Evolutionary conservation across 768 basidiomycete genomes (phyloP).

Genomic region (Boletus rufocinnamomeus): DNA sequence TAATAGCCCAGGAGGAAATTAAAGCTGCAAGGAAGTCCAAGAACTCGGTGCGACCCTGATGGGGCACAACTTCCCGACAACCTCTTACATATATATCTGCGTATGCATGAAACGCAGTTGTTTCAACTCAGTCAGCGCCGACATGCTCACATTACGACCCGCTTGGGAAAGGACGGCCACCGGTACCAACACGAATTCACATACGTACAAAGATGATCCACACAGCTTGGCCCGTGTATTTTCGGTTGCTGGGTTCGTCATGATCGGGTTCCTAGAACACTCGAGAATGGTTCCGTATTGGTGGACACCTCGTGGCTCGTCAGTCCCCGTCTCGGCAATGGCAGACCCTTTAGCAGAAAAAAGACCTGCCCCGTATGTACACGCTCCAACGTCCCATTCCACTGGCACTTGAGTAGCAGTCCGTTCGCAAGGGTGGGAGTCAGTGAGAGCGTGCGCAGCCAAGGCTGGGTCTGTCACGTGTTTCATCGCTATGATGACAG

Average conservation of each 20-base stretch:
- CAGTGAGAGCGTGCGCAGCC: neutral
- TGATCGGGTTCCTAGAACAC: neutral
- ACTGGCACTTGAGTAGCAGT: neutral
- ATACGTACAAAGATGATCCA: neutral
- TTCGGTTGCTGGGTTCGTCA: neutral
- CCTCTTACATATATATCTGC: too few species aligned
- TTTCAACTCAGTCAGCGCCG: too few species aligned
- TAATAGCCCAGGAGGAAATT: neutral
- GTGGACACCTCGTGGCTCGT: neutral
- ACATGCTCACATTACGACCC: neutral
- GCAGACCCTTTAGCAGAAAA: too few species aligned
- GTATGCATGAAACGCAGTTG: neutral
- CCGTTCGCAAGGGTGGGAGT: neutral
- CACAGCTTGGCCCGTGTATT: too few species aligned
- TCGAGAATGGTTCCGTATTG: neutral
- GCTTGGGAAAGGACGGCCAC: neutral
- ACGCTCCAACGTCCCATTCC: neutral
- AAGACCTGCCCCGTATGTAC: neutral
- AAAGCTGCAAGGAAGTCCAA: neutral
- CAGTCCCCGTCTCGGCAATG: neutral
- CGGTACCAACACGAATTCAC: neutral
- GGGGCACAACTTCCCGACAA: neutral
- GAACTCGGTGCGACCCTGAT: neutral
- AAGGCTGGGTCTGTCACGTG: constrained; percentile 10
- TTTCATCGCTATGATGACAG: neutral